phyloP scores from a whole-genome alignment of 2,329 filamentous ascomycete genomes.

The Talaromyces atroroseus region DNA sequence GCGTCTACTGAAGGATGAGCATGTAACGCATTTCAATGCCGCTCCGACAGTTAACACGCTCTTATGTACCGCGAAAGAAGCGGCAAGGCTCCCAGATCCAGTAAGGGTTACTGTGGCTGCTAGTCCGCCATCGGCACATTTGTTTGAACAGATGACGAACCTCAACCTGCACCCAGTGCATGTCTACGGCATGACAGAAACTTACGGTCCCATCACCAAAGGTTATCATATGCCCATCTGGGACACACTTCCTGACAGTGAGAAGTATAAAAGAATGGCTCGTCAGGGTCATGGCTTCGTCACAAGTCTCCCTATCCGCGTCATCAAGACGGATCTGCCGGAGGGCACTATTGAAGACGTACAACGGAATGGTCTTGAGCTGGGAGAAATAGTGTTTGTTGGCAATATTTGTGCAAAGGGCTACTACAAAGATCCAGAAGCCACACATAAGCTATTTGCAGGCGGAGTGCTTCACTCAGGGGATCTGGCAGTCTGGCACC shows the following conservation, averaged over 20 bases:
- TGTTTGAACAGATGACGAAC: conserved; percentile 87
- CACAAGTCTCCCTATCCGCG: conserved; percentile 70
- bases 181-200: conserved; percentile 83
- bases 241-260: conserved; percentile 65
- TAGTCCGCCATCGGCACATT: conserved; percentile 78
- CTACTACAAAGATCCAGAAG: conserved; percentile 85
- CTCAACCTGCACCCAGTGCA: conserved; percentile 88
- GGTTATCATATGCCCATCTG: conserved; percentile 82
- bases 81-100: conserved; percentile 60
- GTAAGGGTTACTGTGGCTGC: conserved; percentile 91
- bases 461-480: conserved; percentile 85
- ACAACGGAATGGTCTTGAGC: conserved; percentile 63
- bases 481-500: conserved; percentile 88
- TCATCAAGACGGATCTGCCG: conserved; percentile 73
- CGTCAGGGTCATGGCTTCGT: conserved; percentile 90
- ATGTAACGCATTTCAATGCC: conserved; percentile 91
- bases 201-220: conserved; percentile 93
- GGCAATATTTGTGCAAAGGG: conserved; percentile 90
- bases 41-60: conserved; percentile 95
- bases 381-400: conserved; percentile 77
- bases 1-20: conserved; percentile 77
- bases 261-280: conserved; percentile 86
- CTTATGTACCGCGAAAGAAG: conserved; percentile 73
- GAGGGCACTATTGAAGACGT: conserved; percentile 64
- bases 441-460: conserved; percentile 78